These are phyloP conservation scores for Cystoderma amianthinum DNA, from an alignment of 768 basidiomycete genomes.

Conservation along the genomic window DNA sequence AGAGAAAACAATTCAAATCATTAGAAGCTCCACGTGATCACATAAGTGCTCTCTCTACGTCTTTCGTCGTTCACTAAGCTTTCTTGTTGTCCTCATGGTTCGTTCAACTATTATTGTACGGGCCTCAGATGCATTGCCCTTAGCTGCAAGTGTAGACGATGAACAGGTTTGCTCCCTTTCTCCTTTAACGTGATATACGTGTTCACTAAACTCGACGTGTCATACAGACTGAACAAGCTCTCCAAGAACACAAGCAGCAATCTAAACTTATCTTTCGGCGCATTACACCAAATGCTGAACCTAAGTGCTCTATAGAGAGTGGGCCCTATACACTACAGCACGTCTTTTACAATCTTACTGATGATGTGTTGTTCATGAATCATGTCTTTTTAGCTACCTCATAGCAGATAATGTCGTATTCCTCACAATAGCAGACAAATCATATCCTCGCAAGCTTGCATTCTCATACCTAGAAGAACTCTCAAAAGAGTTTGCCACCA, in stretches of 20 bases:
- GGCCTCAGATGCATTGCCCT: slow-evolving; percentile 80
- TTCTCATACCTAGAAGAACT: slow-evolving; percentile 98
- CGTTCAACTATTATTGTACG: slow-evolving; percentile 82
- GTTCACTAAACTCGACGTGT: slow-evolving; percentile 17
- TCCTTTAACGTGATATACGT: too few species aligned
- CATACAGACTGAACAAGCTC: slow-evolving; percentile 79
- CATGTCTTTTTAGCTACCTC: slow-evolving; percentile 64
- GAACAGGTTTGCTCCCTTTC: slow-evolving; percentile 51
- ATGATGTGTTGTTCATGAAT: slow-evolving; percentile 4
- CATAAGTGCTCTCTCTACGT: neutral
- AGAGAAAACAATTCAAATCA: too few species aligned
- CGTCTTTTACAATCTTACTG: slow-evolving; percentile 21
- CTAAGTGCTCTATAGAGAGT: slow-evolving; percentile 94
- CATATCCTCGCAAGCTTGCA: slow-evolving; percentile 93
- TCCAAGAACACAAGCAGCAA: slow-evolving; percentile 98
- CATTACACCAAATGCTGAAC: slow-evolving; percentile 90
- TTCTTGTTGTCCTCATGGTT: slow-evolving; percentile 48
- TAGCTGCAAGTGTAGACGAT: slow-evolving; percentile 96
- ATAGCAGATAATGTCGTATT: slow-evolving; percentile 93
- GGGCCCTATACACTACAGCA: slow-evolving; percentile 95
- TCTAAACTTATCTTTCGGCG: slow-evolving; percentile 94
- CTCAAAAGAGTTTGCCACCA: slow-evolving; percentile 89
- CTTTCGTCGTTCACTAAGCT: slow-evolving; percentile 7
- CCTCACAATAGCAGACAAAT: slow-evolving; percentile 92
- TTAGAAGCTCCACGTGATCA: neutral